phyloP scores from a whole-genome alignment of 768 basidiomycete genomes.

The Lentinula edodes region DNA sequence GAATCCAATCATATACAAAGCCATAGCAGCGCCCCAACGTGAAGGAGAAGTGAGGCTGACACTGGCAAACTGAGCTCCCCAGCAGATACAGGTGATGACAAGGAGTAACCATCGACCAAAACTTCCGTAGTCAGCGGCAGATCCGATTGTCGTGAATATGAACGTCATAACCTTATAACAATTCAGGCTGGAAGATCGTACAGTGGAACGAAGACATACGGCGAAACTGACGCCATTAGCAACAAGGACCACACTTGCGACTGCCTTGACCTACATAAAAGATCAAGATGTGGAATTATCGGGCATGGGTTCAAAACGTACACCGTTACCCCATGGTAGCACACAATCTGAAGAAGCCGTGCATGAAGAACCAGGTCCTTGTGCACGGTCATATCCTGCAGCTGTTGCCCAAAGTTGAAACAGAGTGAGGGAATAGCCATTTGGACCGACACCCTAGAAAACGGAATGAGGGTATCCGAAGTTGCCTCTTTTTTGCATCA shows the following conservation, averaged over 20 bases:
- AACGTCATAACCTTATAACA: slow-evolving; percentile 60
- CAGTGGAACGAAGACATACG: slow-evolving; percentile 28
- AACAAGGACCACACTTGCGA: slow-evolving; percentile 72
- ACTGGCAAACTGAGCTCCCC: slow-evolving; percentile 76
- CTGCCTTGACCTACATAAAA: slow-evolving; percentile 21
- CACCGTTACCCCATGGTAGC: slow-evolving; percentile 57
- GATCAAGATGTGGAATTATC: not conserved
- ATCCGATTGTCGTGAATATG: slow-evolving; percentile 77
- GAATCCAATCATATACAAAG: slow-evolving; percentile 73
- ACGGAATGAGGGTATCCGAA: not conserved
- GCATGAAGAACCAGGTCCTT: slow-evolving; percentile 70
- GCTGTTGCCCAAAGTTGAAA: slow-evolving; percentile 69
- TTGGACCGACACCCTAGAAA: slow-evolving; percentile 60
- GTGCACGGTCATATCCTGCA: slow-evolving; percentile 70
- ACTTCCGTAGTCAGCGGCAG: slow-evolving; percentile 66
- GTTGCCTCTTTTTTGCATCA: slow-evolving; percentile 8
- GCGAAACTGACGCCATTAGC: slow-evolving; percentile 76
- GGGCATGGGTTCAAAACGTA: not conserved
- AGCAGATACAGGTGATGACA: slow-evolving; percentile 65
- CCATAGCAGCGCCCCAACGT: slow-evolving; percentile 76
- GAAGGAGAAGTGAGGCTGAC: slow-evolving; percentile 64
- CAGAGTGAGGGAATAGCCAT: slow-evolving; percentile 63
- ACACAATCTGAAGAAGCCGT: slow-evolving; percentile 65
- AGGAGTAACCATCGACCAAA: slow-evolving; percentile 81
- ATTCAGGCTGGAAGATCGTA: not conserved